A percentile compares a stretch with the other conserved stretches of the same genome.
phyloP scores from a whole-genome alignment of 257 asterid genomes.

The Salvia splendens region DNA sequence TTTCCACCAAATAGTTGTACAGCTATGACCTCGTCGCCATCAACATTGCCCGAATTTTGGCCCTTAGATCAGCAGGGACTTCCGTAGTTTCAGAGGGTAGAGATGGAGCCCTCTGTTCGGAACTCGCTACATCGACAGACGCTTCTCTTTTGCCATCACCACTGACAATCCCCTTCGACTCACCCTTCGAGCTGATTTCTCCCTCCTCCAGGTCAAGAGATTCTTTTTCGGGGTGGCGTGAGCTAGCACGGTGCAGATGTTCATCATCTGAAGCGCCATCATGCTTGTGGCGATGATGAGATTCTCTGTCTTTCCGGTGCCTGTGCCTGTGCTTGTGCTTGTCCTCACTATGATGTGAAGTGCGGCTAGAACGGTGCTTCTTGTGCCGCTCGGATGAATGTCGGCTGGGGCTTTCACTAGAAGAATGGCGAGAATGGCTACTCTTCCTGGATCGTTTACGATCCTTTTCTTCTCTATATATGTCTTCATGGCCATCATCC shows the following conservation, averaged over 20 bases:
- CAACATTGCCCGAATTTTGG: slow-evolving; percentile 67
- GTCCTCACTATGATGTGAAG: slow-evolving; percentile 37
- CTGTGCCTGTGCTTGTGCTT: slow-evolving; percentile 36
- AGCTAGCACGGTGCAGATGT: slow-evolving; percentile 4
- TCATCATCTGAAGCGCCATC: slow-evolving; percentile 45
- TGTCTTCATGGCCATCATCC: slow-evolving; percentile 31
- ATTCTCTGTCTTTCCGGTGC: slow-evolving; percentile 38
- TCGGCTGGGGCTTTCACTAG: slow-evolving; percentile 49
- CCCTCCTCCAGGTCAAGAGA: slow-evolving; percentile 63
- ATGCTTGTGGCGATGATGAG: slow-evolving; percentile 36
- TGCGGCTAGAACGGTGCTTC: slow-evolving; percentile 48
- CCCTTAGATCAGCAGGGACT: slow-evolving; percentile 77
- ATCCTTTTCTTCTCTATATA: slow-evolving; percentile 37
- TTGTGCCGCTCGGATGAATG: slow-evolving; percentile 48
- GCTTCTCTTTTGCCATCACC: slow-evolving; percentile 47
- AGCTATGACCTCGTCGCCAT: slow-evolving; percentile 41
- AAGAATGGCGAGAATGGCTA: slow-evolving; percentile 41
- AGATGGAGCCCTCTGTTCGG: slow-evolving; percentile 45
- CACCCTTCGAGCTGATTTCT: slow-evolving; percentile 68
- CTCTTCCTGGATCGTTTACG: slow-evolving; percentile 45
- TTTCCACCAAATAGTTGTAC: neutral
- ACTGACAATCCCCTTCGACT: slow-evolving; percentile 40
- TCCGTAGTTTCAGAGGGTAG: slow-evolving; percentile 48
- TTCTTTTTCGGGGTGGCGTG: slow-evolving; percentile 30
- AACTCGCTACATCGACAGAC: slow-evolving; percentile 34